These are phyloP conservation scores for Mucor plumbeus DNA, from an alignment of 371 early-diverging fungal genomes.

Conservation along the genomic window DNA sequence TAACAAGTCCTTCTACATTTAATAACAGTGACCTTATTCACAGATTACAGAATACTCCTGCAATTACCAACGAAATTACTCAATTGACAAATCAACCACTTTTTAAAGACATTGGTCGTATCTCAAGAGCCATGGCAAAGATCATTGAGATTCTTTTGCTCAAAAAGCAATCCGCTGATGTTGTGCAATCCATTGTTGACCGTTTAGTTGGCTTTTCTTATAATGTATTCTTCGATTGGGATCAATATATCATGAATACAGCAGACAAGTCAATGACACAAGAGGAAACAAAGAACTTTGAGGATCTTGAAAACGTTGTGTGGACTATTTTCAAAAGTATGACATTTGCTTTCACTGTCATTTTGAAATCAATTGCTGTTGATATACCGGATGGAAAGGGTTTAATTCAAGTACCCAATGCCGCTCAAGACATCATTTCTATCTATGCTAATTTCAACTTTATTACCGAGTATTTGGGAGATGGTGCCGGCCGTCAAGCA, in stretches of 20 bases:
- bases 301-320: slow-evolving; percentile 28
- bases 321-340: slow-evolving; percentile 51
- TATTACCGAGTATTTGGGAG: slow-evolving; percentile 43
- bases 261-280: slow-evolving; percentile 18
- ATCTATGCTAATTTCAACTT: slow-evolving; percentile 51
- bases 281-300: slow-evolving; percentile 19
- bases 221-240: slow-evolving; percentile 47
- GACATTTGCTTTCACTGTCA: slow-evolving; percentile 49
- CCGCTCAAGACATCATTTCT: slow-evolving; percentile 44
- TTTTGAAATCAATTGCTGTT: slow-evolving; percentile 46
- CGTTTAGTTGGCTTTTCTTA: slow-evolving; percentile 46
- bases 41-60: slow-evolving; percentile 21
- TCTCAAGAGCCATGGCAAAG: slow-evolving; percentile 45
- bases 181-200: slow-evolving; percentile 1
- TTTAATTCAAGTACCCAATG: slow-evolving; percentile 25
- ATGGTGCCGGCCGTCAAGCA: slow-evolving; percentile 45
- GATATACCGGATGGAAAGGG: slow-evolving; percentile 46
- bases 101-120: slow-evolving; percentile 52
- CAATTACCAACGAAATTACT: slow-evolving; percentile 15
- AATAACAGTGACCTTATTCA: slow-evolving; percentile 31
- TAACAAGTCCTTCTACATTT: slow-evolving; percentile 41
- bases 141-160: slow-evolving; percentile 19
- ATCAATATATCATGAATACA: slow-evolving; percentile 29
- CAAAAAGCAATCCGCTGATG: background rate
- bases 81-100: slow-evolving; percentile 29